Evolutionary conservation across 192 early-diverging fungal species (phyloP).

Genomic region (Physocladia obscura): DNA sequence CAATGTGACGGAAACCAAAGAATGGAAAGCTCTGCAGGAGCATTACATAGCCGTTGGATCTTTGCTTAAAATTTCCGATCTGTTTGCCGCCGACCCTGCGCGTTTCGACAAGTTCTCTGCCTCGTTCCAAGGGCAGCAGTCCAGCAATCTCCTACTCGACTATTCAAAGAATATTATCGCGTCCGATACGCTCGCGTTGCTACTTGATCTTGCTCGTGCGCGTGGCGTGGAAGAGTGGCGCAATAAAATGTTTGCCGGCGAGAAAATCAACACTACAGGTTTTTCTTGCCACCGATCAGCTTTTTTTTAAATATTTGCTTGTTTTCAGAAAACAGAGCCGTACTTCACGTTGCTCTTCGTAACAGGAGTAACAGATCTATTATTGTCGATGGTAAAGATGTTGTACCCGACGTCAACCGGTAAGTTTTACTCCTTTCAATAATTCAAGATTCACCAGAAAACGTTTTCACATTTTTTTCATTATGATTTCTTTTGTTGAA

Average conservation of each 20-base stretch:
- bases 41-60: constrained; percentile 82
- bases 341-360: constrained; percentile 92
- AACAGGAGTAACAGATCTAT: constrained; percentile 83
- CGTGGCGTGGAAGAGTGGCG: constrained; percentile 85
- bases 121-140: constrained; percentile 55
- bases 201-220: constrained; percentile 81
- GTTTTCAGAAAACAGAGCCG: constrained; percentile 78
- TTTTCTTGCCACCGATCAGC: neutral
- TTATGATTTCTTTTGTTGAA: neutral
- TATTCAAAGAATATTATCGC: constrained; percentile 95
- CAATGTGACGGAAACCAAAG: constrained; percentile 33
- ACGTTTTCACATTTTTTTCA: no score
- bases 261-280: constrained; percentile 90
- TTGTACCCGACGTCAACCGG: constrained; percentile 90
- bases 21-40: constrained; percentile 87
- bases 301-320: neutral
- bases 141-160: constrained; percentile 78
- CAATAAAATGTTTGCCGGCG: constrained; percentile 91
- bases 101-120: constrained; percentile 82
- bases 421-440: neutral
- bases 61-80: constrained; percentile 71
- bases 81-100: constrained; percentile 72
- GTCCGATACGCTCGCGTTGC: constrained; percentile 74
- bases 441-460: no score
- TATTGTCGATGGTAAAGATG: constrained; percentile 82